Evolutionary conservation across 2,329 filamentous ascomycete species (phyloP).

Genomic region (Hymenoscyphus infarciens): DNA sequence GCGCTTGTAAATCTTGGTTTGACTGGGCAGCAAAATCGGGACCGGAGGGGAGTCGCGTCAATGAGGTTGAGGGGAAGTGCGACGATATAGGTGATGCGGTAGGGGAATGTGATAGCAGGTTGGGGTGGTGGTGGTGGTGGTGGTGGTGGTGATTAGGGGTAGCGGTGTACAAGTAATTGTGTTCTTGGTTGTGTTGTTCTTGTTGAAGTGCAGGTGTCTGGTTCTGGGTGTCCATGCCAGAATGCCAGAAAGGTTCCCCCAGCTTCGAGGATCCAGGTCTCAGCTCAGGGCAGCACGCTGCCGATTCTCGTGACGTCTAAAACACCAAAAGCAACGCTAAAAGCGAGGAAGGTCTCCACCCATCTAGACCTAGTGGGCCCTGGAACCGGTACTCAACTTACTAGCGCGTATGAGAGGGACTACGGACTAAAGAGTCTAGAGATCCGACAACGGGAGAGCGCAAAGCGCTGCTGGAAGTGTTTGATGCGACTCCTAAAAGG

Average conservation of each 20-base stretch:
- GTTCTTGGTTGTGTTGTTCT: neutral
- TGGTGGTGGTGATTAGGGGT: neutral
- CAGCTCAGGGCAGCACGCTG: neutral
- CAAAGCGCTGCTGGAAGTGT: neutral
- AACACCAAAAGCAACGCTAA: neutral
- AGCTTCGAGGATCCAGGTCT: neutral
- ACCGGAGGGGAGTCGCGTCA: slow-evolving; percentile 18
- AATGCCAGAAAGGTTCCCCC: neutral
- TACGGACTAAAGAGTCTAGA: neutral
- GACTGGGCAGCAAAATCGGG: slow-evolving; percentile 18
- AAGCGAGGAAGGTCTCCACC: neutral
- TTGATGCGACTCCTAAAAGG: neutral
- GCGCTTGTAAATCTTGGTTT: slow-evolving; percentile 21
- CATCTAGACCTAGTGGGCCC: neutral
- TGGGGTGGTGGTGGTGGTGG: neutral
- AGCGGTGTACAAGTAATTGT: too few relatives aligned
- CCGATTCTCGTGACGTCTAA: neutral
- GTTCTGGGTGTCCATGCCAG: neutral
- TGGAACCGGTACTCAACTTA: neutral
- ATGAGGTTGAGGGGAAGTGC: slow-evolving; percentile 15
- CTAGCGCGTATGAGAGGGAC: neutral
- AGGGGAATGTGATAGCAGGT: neutral
- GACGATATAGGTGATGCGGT: slow-evolving; percentile 6
- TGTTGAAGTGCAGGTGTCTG: neutral
- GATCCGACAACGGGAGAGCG: neutral